phyloP scores from a whole-genome alignment of 345 rosid species.

The Mercurialis annua region DNA sequence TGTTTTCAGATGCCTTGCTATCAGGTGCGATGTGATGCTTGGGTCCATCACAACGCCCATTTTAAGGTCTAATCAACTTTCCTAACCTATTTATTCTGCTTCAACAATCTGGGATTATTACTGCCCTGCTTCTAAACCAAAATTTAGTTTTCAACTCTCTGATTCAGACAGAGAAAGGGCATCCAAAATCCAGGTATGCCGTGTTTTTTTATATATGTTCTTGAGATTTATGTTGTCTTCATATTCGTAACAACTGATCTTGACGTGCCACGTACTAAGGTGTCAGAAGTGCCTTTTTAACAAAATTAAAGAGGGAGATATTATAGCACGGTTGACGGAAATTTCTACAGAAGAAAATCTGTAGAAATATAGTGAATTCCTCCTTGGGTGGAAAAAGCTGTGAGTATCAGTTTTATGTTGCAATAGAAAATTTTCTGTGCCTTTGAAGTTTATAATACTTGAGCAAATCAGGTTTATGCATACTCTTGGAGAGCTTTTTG shows the following conservation, averaged over 20 bases:
- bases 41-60: slow-evolving; percentile 74
- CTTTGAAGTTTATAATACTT: not conserved
- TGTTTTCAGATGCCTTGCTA: no score
- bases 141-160: slow-evolving; percentile 85
- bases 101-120: slow-evolving; percentile 83
- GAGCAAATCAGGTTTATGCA: not conserved
- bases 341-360: slow-evolving; percentile 71
- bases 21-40: slow-evolving; percentile 93
- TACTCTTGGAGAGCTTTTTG: not conserved
- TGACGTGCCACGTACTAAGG: slow-evolving; percentile 85
- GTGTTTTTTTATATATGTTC: no score
- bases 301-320: slow-evolving; percentile 86
- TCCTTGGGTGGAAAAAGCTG: slow-evolving; percentile 61
- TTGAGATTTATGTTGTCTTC: no score
- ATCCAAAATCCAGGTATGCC: no score
- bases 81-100: slow-evolving; percentile 19
- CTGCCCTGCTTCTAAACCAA: slow-evolving; percentile 87
- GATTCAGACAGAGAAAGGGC: slow-evolving; percentile 84
- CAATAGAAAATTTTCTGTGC: not conserved
- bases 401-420: slow-evolving; percentile 40
- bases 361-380: slow-evolving; percentile 51
- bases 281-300: slow-evolving; percentile 91
- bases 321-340: slow-evolving; percentile 58
- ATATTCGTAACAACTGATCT: slow-evolving; percentile 86
- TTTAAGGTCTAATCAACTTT: slow-evolving; percentile 59